phyloP scores from a whole-genome alignment of 441 rosid species.

The Eruca vesicaria region DNA sequence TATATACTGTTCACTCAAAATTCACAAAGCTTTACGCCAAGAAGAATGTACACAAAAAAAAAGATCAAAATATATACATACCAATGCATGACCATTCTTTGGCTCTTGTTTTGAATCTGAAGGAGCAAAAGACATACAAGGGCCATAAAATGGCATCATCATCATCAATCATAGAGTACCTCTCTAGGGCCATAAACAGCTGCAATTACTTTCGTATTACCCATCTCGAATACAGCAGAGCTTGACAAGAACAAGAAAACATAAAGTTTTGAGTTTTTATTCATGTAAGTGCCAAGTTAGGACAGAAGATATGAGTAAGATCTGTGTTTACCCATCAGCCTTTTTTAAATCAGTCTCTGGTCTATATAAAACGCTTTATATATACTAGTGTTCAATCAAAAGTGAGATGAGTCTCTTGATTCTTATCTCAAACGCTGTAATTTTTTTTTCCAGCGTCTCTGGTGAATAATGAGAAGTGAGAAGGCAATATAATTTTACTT shows the following conservation, averaged over 20 bases:
- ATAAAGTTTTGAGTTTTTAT: neutral
- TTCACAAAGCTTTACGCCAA: neutral
- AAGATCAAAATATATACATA: constrained; percentile 33
- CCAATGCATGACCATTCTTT: constrained; percentile 74
- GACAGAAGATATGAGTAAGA: neutral
- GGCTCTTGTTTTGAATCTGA: constrained; percentile 43
- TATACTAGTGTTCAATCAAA: neutral
- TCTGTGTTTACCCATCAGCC: constrained; percentile 66
- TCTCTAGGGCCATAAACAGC: constrained; percentile 98
- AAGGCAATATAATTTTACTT: too few species aligned
- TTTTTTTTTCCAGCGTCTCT: too few species aligned
- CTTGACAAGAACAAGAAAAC: constrained; percentile 31
- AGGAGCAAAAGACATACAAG: neutral
- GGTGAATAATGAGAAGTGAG: too few species aligned
- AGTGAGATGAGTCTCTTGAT: neutral
- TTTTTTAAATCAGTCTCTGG: too few species aligned
- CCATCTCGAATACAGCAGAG: constrained; percentile 91
- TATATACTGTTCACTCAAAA: too few species aligned
- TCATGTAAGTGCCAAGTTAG: neutral
- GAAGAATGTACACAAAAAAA: neutral
- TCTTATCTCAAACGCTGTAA: too few species aligned
- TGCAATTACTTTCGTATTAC: constrained; percentile 92
- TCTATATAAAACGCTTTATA: too few species aligned
- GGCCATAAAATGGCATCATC: neutral
- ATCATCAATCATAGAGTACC: constrained; percentile 46